phyloP scores from a whole-genome alignment of 2,329 filamentous ascomycete species.

The Knoxdaviesia capensis region DNA sequence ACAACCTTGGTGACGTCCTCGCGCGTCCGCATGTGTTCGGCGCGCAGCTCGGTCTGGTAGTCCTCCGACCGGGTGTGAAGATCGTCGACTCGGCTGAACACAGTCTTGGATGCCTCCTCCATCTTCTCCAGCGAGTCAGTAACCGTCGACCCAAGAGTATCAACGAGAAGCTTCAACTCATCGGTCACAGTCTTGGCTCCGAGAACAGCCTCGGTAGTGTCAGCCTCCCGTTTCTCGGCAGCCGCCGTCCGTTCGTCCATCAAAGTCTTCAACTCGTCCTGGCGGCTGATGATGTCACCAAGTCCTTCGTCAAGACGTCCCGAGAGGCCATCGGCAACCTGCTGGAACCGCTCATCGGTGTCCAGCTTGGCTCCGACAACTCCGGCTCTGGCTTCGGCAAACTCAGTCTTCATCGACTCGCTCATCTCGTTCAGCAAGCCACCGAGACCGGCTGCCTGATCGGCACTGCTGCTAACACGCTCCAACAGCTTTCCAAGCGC shows the following conservation, averaged over 20 bases:
- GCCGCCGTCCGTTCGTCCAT: slow-evolving; percentile 56
- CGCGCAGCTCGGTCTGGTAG: slow-evolving; percentile 49
- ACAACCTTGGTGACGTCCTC: slow-evolving; percentile 56
- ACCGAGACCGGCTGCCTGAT: slow-evolving; percentile 32
- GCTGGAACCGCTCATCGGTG: slow-evolving; percentile 54
- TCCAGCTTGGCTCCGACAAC: slow-evolving; percentile 68
- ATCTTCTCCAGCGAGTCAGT: slow-evolving; percentile 73
- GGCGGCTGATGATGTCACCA: slow-evolving; percentile 62
- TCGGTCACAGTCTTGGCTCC: slow-evolving; percentile 65
- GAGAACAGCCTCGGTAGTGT: slow-evolving; percentile 53
- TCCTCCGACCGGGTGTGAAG: slow-evolving; percentile 59
- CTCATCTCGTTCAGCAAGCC: slow-evolving; percentile 53
- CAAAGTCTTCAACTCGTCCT: slow-evolving; percentile 62
- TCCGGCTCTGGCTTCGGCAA: slow-evolving; percentile 68
- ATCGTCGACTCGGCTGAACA: slow-evolving; percentile 67
- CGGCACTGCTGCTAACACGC: slow-evolving; percentile 40
- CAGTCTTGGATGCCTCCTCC: slow-evolving; percentile 69
- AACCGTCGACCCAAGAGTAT: slow-evolving; percentile 63
- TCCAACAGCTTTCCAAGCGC: slow-evolving; percentile 51
- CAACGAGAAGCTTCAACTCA: slow-evolving; percentile 70
- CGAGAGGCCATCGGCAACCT: slow-evolving; percentile 24
- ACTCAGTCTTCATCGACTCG: slow-evolving; percentile 62
- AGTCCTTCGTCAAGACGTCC: slow-evolving; percentile 37
- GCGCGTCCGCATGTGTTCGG: slow-evolving; percentile 65
- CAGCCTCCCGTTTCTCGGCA: slow-evolving; percentile 51